Evolutionary conservation across 768 basidiomycete species (phyloP).

Genomic region (Coprinopsis sp.): DNA sequence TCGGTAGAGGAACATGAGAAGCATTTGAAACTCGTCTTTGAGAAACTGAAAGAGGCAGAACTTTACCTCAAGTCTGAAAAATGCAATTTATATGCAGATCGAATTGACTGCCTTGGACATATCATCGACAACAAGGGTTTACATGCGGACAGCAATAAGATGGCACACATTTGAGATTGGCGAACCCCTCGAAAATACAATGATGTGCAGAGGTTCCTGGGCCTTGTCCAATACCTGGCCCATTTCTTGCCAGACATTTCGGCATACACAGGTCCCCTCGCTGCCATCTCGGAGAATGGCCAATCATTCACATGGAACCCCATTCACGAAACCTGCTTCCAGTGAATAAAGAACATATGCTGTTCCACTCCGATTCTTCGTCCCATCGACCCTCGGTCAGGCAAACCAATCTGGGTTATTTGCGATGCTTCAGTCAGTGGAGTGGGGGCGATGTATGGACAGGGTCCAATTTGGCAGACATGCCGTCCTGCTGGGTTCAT

Average conservation of each 20-base stretch:
- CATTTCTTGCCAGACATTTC: too few species aligned
- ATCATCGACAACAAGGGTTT: slow-evolving; percentile 34
- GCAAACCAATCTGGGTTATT: slow-evolving; percentile 25
- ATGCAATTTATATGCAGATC: slow-evolving; percentile 25
- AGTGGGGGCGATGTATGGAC: slow-evolving; percentile 25
- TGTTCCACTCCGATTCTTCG: slow-evolving; percentile 19
- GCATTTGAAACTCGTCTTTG: slow-evolving; percentile 29
- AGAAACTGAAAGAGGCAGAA: slow-evolving; percentile 18
- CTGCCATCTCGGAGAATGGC: slow-evolving; percentile 23
- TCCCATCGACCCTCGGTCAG: slow-evolving; percentile 10
- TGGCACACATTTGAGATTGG: slow-evolving; percentile 30
- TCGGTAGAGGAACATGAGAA: slow-evolving; percentile 33
- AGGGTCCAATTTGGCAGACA: slow-evolving; percentile 21
- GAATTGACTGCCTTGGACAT: slow-evolving; percentile 36
- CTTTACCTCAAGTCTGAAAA: slow-evolving; percentile 33
- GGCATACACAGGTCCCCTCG: slow-evolving; percentile 26
- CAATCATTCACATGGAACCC: too few species aligned
- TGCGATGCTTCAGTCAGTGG: too few species aligned
- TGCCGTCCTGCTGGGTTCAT: slow-evolving; percentile 24
- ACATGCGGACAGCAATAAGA: slow-evolving; percentile 32
- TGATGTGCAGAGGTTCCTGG: slow-evolving; percentile 36
- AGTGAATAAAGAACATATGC: slow-evolving; percentile 18
- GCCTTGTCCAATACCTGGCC: slow-evolving; percentile 34
- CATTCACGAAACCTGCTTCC: too few species aligned
- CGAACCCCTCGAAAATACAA: slow-evolving; percentile 25